Evolutionary conservation across 2,329 filamentous ascomycete species (phyloP), one percentile per base, ranked within the genome.

Genomic region (Massarina eburnea): DNA sequence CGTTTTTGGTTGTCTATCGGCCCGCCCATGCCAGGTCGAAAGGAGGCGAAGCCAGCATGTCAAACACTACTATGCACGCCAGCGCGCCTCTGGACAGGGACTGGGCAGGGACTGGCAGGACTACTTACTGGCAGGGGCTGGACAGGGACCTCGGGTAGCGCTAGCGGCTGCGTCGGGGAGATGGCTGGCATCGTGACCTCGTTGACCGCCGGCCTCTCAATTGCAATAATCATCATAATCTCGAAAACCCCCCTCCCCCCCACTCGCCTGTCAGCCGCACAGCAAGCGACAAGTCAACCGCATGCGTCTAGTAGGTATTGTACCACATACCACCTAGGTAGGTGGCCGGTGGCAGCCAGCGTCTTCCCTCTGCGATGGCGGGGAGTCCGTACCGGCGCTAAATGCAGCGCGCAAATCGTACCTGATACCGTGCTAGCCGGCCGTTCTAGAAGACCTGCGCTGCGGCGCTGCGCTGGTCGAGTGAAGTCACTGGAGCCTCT

Each of bases 1-100:
- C n/a, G n/a, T n/a, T n/a, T n/a, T 20, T 22, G 34, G 34, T 37
- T 12, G 6, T 21, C 10, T 37, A 14, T 12, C 12, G 35, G 20
- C n/a, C 20, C 35, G 22, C 35, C 35, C 35, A 38, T 20, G 17
- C 19, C 20, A 8, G 18, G 10, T 22, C 20, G 27, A 20, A 47
- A 40, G 41, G 44, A 12, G 46, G 49, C 55, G 58, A 54, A 52
- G 51, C 14, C 35, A 38, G 35, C 55, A 22, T 26, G 35, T 17
- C 39, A 42, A 39, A 43, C 39, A 38, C 33, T 39, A 43, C 22
- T n/a, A 47, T 43, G 44, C 40, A 32, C 19, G 40, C 40, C 40
- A 24, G 21, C 35, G 27, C 39, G 39, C 34, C 38, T 14, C 10
- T 26, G 24, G 24, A 30, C 27, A 30, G 27, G 24, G 27, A 30